Evolutionary conservation across 495 filamentous ascomycete species (phyloP).

Genomic region (Talaromyces liani): DNA sequence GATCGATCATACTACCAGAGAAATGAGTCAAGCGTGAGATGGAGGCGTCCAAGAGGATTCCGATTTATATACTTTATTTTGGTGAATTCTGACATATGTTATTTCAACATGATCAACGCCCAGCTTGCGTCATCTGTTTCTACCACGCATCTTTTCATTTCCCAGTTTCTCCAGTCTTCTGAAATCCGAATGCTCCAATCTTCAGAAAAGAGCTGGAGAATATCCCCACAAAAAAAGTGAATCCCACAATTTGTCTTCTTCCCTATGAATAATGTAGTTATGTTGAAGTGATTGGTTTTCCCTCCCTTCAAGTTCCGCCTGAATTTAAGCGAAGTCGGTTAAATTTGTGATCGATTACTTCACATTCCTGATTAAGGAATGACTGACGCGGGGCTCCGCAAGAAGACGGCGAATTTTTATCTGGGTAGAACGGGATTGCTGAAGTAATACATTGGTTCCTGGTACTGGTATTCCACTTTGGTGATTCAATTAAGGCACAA

Average conservation of each 20-base stretch:
- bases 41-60: background rate
- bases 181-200: background rate
- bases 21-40: background rate
- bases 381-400: background rate
- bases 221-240: background rate
- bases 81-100: background rate
- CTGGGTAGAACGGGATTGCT: no score
- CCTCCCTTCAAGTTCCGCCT: background rate
- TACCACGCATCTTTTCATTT: background rate
- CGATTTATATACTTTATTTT: background rate
- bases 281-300: background rate
- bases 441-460: no score
- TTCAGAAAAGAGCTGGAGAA: background rate
- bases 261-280: background rate
- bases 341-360: background rate
- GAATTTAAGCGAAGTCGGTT: background rate
- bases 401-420: background rate
- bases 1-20: background rate
- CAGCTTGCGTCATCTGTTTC: background rate
- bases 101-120: background rate
- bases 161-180: background rate
- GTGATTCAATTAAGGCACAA: no score
- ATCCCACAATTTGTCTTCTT: background rate
- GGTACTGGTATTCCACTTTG: no score
- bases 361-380: background rate